Evolutionary conservation across 495 filamentous ascomycete genomes (phyloP), one percentile per base, ranked within the genome.

Genomic region (Neurospora sp.): DNA sequence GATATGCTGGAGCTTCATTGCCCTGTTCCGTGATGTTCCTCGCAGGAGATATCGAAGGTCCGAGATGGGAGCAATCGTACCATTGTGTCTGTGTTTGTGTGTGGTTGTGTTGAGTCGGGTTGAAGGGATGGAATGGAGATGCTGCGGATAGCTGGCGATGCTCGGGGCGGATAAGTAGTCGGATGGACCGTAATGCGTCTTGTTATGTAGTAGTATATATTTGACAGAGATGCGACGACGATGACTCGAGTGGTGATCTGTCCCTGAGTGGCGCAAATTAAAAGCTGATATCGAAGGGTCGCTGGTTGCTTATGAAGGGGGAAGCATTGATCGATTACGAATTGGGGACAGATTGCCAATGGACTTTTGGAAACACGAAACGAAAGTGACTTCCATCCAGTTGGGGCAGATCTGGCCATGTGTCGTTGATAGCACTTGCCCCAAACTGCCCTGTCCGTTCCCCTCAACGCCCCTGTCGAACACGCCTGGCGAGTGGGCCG

Each of bases 281-380:
- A 7, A 65, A 37, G 27, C 3, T 65, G 14, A 18, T 65, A 35
- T 65, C 27, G 18, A 65, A 45, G 20, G 20, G 69, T 69, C 16
- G 31, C 14, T 38, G 70, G 22, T 68, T n/a, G 12, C 12, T 18
- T 27, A 39, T 16, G 73, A 69, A 35, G 27, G 53, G 53, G 53
- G 53, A 8, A 65, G 53, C 53, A 35, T 65, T 61, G 8, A 61
- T 61, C 22, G 12, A 65, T 65, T 65, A 35, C 53, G 70, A 61
- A 69, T 71, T 76, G 70, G 75, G 78, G 78, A 76, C 78, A 80
- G 77, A 77, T 80, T 80, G 78, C 76, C 41, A 47, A 68, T 44
- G 45, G 72, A 38, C 42, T 27, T 59, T 39, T 42, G 22, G 39
- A 39, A 12, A 42, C 40, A 53, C 39, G 44, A 69, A 69, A 27